Conservation (phyloP, 2,329 filamentous ascomycete genomes). For the Fusarium sp. region DNA sequence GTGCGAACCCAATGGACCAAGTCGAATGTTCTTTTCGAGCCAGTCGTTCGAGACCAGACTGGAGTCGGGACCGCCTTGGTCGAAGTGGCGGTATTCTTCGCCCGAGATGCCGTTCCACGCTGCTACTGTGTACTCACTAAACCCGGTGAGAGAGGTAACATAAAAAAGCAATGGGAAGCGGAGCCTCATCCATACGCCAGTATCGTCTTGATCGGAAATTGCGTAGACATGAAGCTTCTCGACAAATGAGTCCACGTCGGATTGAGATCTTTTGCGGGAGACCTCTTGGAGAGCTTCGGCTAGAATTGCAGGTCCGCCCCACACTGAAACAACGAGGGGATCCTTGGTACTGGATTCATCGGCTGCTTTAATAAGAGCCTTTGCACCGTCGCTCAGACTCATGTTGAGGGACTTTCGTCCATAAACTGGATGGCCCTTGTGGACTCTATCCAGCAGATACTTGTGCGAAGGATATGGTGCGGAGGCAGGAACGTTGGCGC, state of each 20-base stretch:
- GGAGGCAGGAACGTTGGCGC: conserved; percentile 1
- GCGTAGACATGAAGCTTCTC: conserved; percentile 62
- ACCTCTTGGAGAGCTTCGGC: conserved; percentile 60
- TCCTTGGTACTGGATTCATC: conserved; percentile 32
- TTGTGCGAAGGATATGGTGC: conserved; percentile 2
- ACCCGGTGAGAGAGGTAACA: conserved; percentile 65
- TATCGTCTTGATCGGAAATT: conserved; percentile 70
- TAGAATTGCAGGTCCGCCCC: conserved; percentile 65
- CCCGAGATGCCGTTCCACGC: conserved; percentile 64
- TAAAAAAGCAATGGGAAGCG: conserved; percentile 65
- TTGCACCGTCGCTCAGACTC: conserved; percentile 50
- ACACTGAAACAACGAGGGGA: conserved; percentile 63
- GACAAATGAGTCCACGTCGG: conserved; percentile 52
- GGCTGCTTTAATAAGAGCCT: conserved; percentile 54
- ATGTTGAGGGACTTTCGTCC: conserved; percentile 36
- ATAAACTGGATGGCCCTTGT: conserved; percentile 35
- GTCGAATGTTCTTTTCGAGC: conserved; percentile 3
- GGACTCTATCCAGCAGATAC: background rate
- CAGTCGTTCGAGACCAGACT: conserved; percentile 10
- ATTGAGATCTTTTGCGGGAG: conserved; percentile 26
- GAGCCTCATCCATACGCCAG: conserved; percentile 55
- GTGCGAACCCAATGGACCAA: conserved; percentile 14
- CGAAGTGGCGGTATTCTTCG: conserved; percentile 19
- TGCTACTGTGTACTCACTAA: conserved; percentile 64
- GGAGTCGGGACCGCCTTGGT: conserved; percentile 11